Evolutionary conservation across 345 rosid species (phyloP), one percentile per base, ranked within the genome.

Genomic region (Brassica juncea): DNA sequence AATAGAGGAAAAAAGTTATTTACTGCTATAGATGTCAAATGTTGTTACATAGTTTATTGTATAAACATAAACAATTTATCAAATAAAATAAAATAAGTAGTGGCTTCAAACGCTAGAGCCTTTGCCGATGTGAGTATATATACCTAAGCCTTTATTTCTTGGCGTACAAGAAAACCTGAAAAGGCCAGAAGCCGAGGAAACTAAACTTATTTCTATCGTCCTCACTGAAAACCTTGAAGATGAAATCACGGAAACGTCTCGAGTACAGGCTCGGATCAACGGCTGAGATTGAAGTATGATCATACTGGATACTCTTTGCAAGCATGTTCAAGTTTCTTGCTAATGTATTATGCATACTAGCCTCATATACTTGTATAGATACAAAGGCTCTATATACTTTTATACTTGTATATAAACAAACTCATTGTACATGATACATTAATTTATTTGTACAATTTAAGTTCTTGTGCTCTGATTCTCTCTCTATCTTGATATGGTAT

Each of bases 301-400:
- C 98, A 55, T 92, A 92, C 9, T 94, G 97, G 75, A 92, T 83
- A 58, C 97, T 92, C 80, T n/a, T 94, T 94, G 72, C 92, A 94
- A 0, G 98, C 98, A 49, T 94, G 98, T 82, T 94, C 98, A 0
- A 91, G 89, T 82, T 92, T 94, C 87, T 94, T 94, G 89, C 92
- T 90, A 27, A 92, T 94, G 70, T 94, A n/a, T n/a, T n/a, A n/a
- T n/a, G n/a, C n/a, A n/a, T n/a, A n/a, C n/a, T n/a, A n/a, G n/a
- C n/a, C n/a, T n/a, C n/a, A n/a, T n/a, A n/a, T n/a, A n/a, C n/a
- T n/a, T n/a, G n/a, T n/a, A n/a, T n/a, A n/a, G n/a, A n/a, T n/a
- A n/a, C n/a, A n/a, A n/a, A n/a, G n/a, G n/a, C n/a, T n/a, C n/a
- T n/a, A n/a, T n/a, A n/a, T n/a, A n/a, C n/a, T n/a, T n/a, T n/a